Evolutionary conservation across 202 grass and related monocot species (phyloP), one percentile per base, ranked within the genome.

Genomic region (Zizania palustris): DNA sequence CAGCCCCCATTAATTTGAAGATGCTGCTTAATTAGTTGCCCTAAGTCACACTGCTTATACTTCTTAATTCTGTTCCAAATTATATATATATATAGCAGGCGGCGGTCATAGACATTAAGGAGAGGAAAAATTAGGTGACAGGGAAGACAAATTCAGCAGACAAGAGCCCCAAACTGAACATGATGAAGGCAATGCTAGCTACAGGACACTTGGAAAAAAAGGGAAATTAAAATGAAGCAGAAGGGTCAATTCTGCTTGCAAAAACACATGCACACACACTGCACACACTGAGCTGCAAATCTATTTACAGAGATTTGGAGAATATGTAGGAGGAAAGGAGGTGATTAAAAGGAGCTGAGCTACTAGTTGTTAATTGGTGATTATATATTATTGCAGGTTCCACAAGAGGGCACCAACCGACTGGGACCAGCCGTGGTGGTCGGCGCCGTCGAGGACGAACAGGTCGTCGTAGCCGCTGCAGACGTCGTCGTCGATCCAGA

Each of bases 321-420:
- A 45, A 35, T 5, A 12, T 13, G 16, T 28, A 6, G 20, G 0
- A 18, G 28, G 28, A 50, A 41, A 0, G 34, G 6, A 18, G 4
- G 10, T 10, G 63, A 75, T 65, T 48, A 21, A 71, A 50, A 35
- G n/a, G 10, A 48, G 64, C 49, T 51, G 19, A n/a, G n/a, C n/a
- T n/a, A n/a, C n/a, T 28, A 28, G 7, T 18, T 43, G 74, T 81
- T 77, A 82, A 45, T 70, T 70, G 53, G 83, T 20, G 7, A 55
- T 36, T 9, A n/a, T n/a, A n/a, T n/a, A n/a, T n/a, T 28, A 78
- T 83, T 78, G 83, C 74, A 87, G 42, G 69, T 83, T 83, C 85
- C 80, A 87, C 22, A 79, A 66, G 9, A 87, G 45, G 13, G 80
- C 45, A 18, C 80, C 80, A 73, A 87, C 80, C 45, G 85, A 73